Evolutionary conservation across 2,329 filamentous ascomycete species (phyloP), one percentile per base, ranked within the genome.

Genomic region (Colletotrichum ledebouriae): DNA sequence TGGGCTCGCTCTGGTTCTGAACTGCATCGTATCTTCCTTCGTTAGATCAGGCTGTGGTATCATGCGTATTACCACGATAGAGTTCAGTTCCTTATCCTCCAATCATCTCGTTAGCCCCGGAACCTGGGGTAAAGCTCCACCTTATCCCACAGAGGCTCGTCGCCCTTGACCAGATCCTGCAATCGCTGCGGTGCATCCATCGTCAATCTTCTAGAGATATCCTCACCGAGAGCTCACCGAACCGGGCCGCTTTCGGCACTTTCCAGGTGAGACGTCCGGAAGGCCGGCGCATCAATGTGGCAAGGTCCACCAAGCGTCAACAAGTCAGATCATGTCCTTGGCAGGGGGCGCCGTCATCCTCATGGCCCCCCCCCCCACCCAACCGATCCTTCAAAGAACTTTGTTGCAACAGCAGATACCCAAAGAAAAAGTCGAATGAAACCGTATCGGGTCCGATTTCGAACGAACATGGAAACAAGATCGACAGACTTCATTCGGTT

Each of bases 401-500:
- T 29, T 11, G 47, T 10, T 49, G 42, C 52, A 29, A 42, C 42
- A 33, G 13, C 50, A 55, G 33, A 13, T 22, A 34, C 49, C 49
- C 46, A 29, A 13, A 52, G 2, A 12, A 34, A 33, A 17, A 29
- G 10, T 20, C 13, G 29, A 1, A 22, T 47, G 56, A 58, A 58
- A 47, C 41, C 22, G 12, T 11, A 15, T 15, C 44, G 39, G 56
- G 22, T 25, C 56, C 22, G 37, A 58, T 39, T 33, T n/a, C 17
- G 29, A 20, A 53, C 7, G n/a, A 22, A 17, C 33, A n/a, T n/a
- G 29, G n/a, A 29, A 34, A 15, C n/a, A 22, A 37, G 52, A 39
- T 55, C 52, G 33, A 55, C 52, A 22, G 52, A 39, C 34, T 55
- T 55, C 52, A 55, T 20, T 39, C 52, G 52, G 52, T 55, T 55